Conservation (phyloP, 768 basidiomycete genomes). For the Boletales sp. region DNA sequence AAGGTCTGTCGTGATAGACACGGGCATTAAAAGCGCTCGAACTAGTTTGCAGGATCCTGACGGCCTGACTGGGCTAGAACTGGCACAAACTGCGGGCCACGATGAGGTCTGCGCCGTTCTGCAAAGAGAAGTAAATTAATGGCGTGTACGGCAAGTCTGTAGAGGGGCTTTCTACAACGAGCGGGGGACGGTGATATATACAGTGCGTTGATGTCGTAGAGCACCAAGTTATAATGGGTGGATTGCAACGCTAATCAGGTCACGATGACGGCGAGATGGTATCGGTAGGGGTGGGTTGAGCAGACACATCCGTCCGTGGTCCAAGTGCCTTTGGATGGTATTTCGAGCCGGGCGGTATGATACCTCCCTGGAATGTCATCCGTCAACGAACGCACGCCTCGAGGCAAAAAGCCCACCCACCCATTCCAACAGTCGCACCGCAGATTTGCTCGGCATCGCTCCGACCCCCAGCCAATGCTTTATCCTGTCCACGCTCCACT, state of each 20-base stretch:
- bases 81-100: slow-evolving; percentile 59
- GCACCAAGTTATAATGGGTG: neutral
- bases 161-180: slow-evolving; percentile 8
- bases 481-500: slow-evolving; percentile 91
- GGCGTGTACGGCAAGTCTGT: slow-evolving; percentile 5
- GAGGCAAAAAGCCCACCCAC: slow-evolving; percentile 37
- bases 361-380: slow-evolving; percentile 46
- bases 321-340: slow-evolving; percentile 43
- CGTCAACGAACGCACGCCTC: slow-evolving; percentile 5
- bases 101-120: slow-evolving; percentile 44
- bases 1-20: slow-evolving; percentile 44
- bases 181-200: slow-evolving; percentile 1
- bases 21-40: slow-evolving; percentile 1
- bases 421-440: slow-evolving; percentile 71
- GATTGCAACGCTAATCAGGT: neutral
- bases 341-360: slow-evolving; percentile 55
- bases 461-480: slow-evolving; percentile 86
- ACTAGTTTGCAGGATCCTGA: slow-evolving; percentile 56
- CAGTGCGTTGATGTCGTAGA: neutral
- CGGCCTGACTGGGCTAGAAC: slow-evolving; percentile 53
- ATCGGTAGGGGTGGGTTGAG: neutral
- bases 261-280: neutral
- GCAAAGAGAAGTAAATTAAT: slow-evolving; percentile 13
- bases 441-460: slow-evolving; percentile 76
- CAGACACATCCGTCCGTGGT: slow-evolving; percentile 6